phyloP scores from a whole-genome alignment of 768 basidiomycete species.

The Suillus bovinus region DNA sequence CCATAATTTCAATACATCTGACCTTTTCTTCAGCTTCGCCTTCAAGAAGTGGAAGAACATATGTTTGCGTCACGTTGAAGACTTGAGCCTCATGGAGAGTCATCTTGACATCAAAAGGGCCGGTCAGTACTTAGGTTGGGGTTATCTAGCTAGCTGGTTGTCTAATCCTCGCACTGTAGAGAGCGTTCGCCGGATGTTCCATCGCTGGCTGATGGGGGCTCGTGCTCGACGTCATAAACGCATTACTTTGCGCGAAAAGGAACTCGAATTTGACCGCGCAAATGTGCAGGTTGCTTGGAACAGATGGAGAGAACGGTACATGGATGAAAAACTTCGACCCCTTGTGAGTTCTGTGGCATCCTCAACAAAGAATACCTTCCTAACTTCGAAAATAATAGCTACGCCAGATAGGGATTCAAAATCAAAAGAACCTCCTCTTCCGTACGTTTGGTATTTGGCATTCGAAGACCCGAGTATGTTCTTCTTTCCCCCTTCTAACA shows the following conservation, averaged over 20 bases:
- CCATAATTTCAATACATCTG: slow-evolving; percentile 17
- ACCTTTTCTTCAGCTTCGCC: slow-evolving; percentile 40
- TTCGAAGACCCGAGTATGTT: slow-evolving; percentile 65
- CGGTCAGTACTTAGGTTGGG: slow-evolving; percentile 44
- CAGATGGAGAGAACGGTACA: slow-evolving; percentile 75
- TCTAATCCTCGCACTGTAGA: slow-evolving; percentile 42
- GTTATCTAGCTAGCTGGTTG: slow-evolving; percentile 7
- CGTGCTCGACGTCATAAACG: slow-evolving; percentile 65
- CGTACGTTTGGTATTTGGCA: slow-evolving; percentile 76
- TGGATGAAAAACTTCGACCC: slow-evolving; percentile 62
- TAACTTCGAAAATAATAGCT: slow-evolving; percentile 12
- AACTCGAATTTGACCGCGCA: slow-evolving; percentile 58
- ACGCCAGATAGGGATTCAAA: slow-evolving; percentile 57
- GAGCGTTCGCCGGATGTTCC: slow-evolving; percentile 63
- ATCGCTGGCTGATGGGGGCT: slow-evolving; percentile 65
- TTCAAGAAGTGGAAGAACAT: slow-evolving; percentile 71
- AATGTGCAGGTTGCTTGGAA: slow-evolving; percentile 66
- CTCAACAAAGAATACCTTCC: not conserved
- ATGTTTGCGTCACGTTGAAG: slow-evolving; percentile 65
- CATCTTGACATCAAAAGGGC: slow-evolving; percentile 79
- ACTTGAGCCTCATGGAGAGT: slow-evolving; percentile 79
- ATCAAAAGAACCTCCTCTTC: slow-evolving; percentile 59
- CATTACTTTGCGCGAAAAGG: slow-evolving; percentile 55
- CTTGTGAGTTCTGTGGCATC: slow-evolving; percentile 44
- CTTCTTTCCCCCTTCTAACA: slow-evolving; percentile 10